Evolutionary conservation across 306 rosid genomes (phyloP), one percentile per base, ranked within the genome.

Genomic region (Pterocarpus santalinus): DNA sequence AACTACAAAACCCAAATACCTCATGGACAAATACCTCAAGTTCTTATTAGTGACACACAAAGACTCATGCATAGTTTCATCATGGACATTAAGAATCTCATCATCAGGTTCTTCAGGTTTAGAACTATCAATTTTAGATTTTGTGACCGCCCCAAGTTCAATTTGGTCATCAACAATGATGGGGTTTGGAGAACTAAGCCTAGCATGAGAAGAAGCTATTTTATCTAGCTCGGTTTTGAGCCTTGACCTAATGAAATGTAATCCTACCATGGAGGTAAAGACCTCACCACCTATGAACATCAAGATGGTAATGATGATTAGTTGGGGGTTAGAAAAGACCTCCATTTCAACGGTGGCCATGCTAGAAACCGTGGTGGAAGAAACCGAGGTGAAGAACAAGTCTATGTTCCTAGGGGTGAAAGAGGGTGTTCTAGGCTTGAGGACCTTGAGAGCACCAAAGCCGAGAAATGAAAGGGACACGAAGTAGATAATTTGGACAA

Each of bases 321-420:
- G 83, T 22, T 92, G 94, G 46, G 85, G 2, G 55, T 88, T 63
- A 1, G 97, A 90, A 33, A 90, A 88, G 17, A 51, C 80, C 84
- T 90, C 88, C 90, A 92, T 90, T 81, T 92, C 94, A 3, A 92
- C 57, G 0, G 91, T 80, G 34, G 97, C 73, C 94, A 92, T 88
- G 80, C 97, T 90, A 1, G 97, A 90, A 22, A 88, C 94, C 0
- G 97, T 88, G 12, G 88, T 7, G 30, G 92, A 82, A 0, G 97
- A 90, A 10, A 87, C 86, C 0, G 92, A 90, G 56, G 92, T 90
- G 85, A 85, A 92, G 71, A 90, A 88, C 3, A 92, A 46, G 49
- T 92, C 97, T 2, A 92, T 15, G 10, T 74, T 67, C 14, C 39
- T 76, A 30, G 88, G 73, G 5, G 3, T 60, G 9, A 52, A 67